Evolutionary conservation across 2,329 filamentous ascomycete genomes (phyloP), one percentile per base, ranked within the genome.

Genomic region (Thelonectria rubi): DNA sequence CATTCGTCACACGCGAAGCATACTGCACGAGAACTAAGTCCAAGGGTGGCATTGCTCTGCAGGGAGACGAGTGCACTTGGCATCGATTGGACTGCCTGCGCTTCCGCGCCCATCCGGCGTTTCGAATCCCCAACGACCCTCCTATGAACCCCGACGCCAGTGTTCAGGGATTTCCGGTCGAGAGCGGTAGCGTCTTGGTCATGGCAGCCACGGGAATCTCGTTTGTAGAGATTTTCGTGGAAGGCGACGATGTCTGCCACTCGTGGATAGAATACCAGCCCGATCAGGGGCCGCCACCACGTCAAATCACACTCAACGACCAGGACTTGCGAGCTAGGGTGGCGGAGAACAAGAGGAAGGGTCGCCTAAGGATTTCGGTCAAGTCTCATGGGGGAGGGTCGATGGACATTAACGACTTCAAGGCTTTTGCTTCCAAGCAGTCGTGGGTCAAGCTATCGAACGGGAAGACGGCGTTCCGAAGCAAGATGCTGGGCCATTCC

Each of bases 61-160:
- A 87, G 32, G 86, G 88, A 48, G 93, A 97, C 68, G 95, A 98
- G 78, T 97, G 94, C 75, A 84, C 83, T 24, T 98, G 94, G 94
- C 94, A 97, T 77, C 87, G 94, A 60, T 84, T 98, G 7, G 95
- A 98, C 76, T 88, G 88, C 55, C 82, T 99, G 54, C 91, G 93
- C 40, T 97, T 97, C 80, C 89, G 93, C 66, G 91, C 89, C 68
- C 95, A 99, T 73, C 93, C 94, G 4, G 93, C 92, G 75, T 98
- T 99, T 81, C 85, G 89, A 56, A 84, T 97, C 54, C 92, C 94
- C 0, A 90, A 88, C 58, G 95, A 98, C 70, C 78, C 85, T 5
- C 79, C 85, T 15, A 75, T 85, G 40, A 84, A 82, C 64, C 78
- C 83, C 1, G 94, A 97, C 68, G 86, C 86, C 37, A 93, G 92